Evolutionary conservation across 768 basidiomycete genomes (phyloP).

Genomic region (Rhizopogon vesiculosus): DNA sequence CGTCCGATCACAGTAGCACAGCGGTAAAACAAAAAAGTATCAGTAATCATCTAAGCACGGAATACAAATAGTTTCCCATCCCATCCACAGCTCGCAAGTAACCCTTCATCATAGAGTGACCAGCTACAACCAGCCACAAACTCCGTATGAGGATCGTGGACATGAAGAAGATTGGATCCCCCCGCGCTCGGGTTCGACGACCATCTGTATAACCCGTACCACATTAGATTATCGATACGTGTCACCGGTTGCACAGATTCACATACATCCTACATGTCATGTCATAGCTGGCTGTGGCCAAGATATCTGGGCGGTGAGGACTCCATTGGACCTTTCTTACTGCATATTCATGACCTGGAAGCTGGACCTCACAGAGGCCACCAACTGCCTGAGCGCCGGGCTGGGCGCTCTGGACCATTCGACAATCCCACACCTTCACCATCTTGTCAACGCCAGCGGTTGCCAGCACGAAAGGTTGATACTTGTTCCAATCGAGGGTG

Average conservation of each 20-base stretch:
- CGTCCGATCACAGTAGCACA: background rate
- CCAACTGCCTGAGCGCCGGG: conserved; percentile 51
- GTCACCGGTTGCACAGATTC: conserved; percentile 1
- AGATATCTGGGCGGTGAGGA: conserved; percentile 66
- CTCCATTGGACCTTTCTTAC: conserved; percentile 88
- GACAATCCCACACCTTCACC: conserved; percentile 81
- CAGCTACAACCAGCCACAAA: conserved; percentile 91
- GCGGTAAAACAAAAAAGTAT: background rate
- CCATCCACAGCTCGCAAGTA: conserved; percentile 90
- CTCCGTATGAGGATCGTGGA: conserved; percentile 89
- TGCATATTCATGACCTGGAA: conserved; percentile 87
- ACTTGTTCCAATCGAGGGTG: conserved; percentile 91
- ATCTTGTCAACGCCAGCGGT: conserved; percentile 76
- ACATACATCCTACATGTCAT: conserved; percentile 93
- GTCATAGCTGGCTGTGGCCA: conserved; percentile 80
- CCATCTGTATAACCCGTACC: conserved; percentile 48
- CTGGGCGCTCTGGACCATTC: conserved; percentile 66
- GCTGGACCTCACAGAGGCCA: conserved; percentile 62
- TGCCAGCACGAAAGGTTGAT: conserved; percentile 71
- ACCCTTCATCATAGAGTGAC: conserved; percentile 87
- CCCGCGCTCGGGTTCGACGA: conserved; percentile 50
- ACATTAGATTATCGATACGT: background rate
- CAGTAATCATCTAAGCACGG: conserved; percentile 25
- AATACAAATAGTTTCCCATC: conserved; percentile 82
- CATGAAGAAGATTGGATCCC: conserved; percentile 51